These are phyloP conservation scores for Dichotomopilus funicola DNA, from an alignment of 2,329 filamentous ascomycete species.

Conservation along the genomic window DNA sequence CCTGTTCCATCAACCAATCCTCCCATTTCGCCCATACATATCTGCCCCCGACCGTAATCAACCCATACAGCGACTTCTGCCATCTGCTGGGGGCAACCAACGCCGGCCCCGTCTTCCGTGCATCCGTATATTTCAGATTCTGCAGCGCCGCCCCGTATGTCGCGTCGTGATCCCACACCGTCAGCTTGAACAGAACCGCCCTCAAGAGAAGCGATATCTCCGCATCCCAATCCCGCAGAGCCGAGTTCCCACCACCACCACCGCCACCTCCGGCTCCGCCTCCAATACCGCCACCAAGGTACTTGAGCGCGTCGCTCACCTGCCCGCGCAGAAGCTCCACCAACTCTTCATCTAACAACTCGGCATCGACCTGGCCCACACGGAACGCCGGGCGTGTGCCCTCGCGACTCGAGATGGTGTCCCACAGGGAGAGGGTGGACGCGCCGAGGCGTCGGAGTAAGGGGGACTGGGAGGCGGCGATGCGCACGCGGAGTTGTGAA, in stretches of 20 bases:
- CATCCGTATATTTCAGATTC: slow-evolving; percentile 84
- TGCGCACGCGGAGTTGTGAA: slow-evolving; percentile 35
- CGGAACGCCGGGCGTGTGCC: slow-evolving; percentile 81
- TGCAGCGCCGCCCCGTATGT: slow-evolving; percentile 91
- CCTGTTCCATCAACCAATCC: slow-evolving; percentile 69
- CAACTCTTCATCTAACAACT: slow-evolving; percentile 89
- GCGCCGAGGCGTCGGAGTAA: slow-evolving; percentile 50
- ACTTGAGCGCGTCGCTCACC: slow-evolving; percentile 80
- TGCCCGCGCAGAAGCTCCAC: slow-evolving; percentile 79
- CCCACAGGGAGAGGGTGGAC: slow-evolving; percentile 58
- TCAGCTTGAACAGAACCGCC: slow-evolving; percentile 83
- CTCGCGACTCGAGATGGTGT: slow-evolving; percentile 63
- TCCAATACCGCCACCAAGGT: slow-evolving; percentile 66
- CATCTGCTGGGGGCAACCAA: slow-evolving; percentile 64
- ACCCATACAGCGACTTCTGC: slow-evolving; percentile 80
- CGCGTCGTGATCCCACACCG: slow-evolving; percentile 93
- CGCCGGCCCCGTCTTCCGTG: slow-evolving; percentile 56
- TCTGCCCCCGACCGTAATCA: slow-evolving; percentile 77
- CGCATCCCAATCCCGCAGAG: slow-evolving; percentile 79
- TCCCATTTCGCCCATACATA: slow-evolving; percentile 94
- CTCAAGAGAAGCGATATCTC: slow-evolving; percentile 77
- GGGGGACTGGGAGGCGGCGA: slow-evolving; percentile 48
- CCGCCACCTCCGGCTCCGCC: slow-evolving; percentile 46
- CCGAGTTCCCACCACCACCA: slow-evolving; percentile 44
- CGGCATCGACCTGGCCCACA: slow-evolving; percentile 92